These are phyloP conservation scores for Rhytidhysteron rufulum DNA, from an alignment of 2,329 filamentous ascomycete species.

Conservation along the genomic window DNA sequence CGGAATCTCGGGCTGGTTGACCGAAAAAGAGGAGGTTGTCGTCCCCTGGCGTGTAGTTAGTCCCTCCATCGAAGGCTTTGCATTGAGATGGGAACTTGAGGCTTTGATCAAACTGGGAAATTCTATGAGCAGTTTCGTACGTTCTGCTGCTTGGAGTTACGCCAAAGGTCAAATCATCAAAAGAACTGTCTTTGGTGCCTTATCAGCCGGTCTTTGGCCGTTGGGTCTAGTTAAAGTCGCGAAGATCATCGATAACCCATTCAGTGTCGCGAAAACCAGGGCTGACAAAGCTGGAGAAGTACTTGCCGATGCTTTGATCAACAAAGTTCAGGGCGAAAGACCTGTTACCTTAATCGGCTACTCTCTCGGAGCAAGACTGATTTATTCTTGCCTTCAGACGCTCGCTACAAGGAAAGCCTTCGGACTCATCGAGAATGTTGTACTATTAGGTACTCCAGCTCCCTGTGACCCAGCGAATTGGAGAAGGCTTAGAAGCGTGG, in stretches of 20 bases:
- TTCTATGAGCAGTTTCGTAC: constrained; percentile 72
- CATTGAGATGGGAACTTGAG: constrained; percentile 77
- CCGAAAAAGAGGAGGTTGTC: constrained; percentile 65
- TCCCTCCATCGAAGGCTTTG: constrained; percentile 71
- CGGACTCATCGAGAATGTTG: constrained; percentile 76
- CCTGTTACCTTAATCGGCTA: constrained; percentile 79
- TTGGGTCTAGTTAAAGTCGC: constrained; percentile 44
- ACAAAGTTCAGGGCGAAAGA: constrained; percentile 75
- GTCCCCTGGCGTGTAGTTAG: constrained; percentile 77
- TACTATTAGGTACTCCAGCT: constrained; percentile 76
- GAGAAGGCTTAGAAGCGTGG: constrained; percentile 72
- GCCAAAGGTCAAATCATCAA: constrained; percentile 74
- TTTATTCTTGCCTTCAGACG: constrained; percentile 74
- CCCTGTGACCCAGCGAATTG: constrained; percentile 70
- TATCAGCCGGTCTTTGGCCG: constrained; percentile 48
- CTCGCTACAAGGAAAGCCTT: constrained; percentile 77
- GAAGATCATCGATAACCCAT: constrained; percentile 73
- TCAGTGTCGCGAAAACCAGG: constrained; percentile 69
- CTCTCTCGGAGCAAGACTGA: constrained; percentile 74
- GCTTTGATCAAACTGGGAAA: constrained; percentile 73
- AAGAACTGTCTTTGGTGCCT: constrained; percentile 47
- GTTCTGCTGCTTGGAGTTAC: constrained; percentile 73
- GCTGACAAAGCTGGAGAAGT: constrained; percentile 77
- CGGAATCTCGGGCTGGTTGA: constrained; percentile 78
- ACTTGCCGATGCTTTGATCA: constrained; percentile 77